Conservation (phyloP, 352 stramenopile genomes). For the Pythium sukuiense region DNA sequence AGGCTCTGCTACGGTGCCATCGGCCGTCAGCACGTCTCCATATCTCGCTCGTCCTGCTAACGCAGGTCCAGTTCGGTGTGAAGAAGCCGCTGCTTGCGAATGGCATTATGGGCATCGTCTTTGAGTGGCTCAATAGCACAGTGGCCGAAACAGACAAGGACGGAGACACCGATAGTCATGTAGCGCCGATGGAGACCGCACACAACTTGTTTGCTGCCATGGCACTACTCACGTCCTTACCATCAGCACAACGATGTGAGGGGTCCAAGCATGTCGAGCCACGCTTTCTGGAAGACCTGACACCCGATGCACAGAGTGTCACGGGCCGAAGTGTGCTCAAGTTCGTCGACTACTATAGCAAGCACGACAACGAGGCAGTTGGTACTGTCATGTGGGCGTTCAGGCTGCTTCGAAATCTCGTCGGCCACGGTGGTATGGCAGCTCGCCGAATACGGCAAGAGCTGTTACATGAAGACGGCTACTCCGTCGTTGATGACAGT, state of each 20-base stretch:
- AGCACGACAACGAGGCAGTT: neutral
- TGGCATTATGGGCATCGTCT: neutral
- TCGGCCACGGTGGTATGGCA: conserved; percentile 4
- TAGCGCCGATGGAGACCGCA: neutral
- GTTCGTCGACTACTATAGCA: neutral
- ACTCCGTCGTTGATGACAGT: neutral
- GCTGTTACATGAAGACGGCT: conserved; percentile 9
- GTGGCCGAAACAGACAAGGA: neutral
- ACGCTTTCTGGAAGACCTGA: conserved; percentile 13
- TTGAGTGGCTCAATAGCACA: neutral
- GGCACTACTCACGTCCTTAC: neutral
- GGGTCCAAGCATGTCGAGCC: neutral
- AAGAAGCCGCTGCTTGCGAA: conserved; percentile 7
- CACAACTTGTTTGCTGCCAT: conserved; percentile 16
- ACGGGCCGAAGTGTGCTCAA: neutral
- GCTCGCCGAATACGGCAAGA: conserved; percentile 12
- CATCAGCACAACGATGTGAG: neutral
- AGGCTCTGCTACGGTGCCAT: neutral
- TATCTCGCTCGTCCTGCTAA: conserved; percentile 4
- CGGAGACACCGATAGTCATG: too few species aligned
- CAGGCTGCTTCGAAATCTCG: conserved; percentile 14
- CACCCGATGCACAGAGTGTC: neutral
- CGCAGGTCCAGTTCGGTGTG: conserved; percentile 14
- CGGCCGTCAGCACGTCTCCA: neutral
- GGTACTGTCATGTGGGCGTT: conserved; percentile 7